Conservation (phyloP, 2,329 filamentous ascomycete genomes). For the Aureobasidium sp. region DNA sequence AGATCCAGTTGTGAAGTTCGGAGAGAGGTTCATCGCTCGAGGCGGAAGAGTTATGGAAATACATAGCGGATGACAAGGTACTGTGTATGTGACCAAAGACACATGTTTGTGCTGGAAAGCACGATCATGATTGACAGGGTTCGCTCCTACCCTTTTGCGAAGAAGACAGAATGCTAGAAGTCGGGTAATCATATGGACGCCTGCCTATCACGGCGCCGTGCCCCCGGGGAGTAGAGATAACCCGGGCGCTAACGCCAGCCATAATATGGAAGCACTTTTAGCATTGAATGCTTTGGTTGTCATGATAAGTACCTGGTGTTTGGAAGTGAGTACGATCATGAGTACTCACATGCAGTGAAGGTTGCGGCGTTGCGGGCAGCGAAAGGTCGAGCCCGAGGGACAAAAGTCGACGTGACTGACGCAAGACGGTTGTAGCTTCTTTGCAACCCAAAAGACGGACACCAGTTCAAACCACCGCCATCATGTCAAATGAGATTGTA, state of each 20-base stretch:
- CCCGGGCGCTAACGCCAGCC: background rate
- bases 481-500: background rate
- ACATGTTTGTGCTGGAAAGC: background rate
- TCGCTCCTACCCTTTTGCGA: too few relatives aligned
- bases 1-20: background rate
- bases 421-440: background rate
- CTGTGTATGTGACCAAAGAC: background rate
- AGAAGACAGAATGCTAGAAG: too few relatives aligned
- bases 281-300: background rate
- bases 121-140: background rate
- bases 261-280: background rate
- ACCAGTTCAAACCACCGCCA: background rate
- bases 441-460: background rate
- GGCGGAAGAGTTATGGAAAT: too few relatives aligned
- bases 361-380: conserved; percentile 2
- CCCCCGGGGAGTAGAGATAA: background rate
- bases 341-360: background rate
- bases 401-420: conserved; percentile 7
- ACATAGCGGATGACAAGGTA: background rate
- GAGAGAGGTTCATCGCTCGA: background rate
- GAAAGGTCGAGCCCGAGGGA: conserved; percentile 2
- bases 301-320: background rate
- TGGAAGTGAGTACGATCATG: too few relatives aligned
- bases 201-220: background rate
- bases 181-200: background rate